These are phyloP conservation scores for Xylona heveae DNA, from an alignment of 495 filamentous ascomycete species.

Conservation along the genomic window DNA sequence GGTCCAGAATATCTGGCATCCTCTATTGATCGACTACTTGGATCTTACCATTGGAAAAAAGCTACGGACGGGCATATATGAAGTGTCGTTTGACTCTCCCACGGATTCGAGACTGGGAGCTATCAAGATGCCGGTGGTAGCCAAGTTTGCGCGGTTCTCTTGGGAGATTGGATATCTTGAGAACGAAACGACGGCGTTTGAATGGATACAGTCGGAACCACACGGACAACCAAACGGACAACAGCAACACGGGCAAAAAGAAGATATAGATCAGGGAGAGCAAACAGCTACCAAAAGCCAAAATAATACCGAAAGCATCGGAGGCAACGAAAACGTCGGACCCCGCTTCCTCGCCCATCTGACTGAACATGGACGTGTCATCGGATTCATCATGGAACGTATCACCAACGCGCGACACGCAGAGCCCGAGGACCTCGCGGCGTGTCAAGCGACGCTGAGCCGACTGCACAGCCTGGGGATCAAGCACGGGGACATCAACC, in stretches of 20 bases:
- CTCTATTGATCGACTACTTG: conserved; percentile 8
- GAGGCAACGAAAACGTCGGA: conserved; percentile 14
- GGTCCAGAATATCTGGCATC: conserved; percentile 9
- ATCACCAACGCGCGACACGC: conserved; percentile 15
- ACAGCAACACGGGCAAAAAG: no score
- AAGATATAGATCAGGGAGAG: no score
- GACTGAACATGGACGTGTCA: conserved; percentile 20
- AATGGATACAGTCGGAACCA: no score
- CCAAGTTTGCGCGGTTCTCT: conserved; percentile 20
- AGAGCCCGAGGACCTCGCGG: conserved; percentile 12
- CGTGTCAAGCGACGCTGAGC: conserved; percentile 12
- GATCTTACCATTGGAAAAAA: conserved; percentile 8
- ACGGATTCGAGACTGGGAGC: no score
- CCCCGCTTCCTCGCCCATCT: conserved; percentile 24
- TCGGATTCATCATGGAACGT: conserved; percentile 23
- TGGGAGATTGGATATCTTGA: conserved; percentile 21
- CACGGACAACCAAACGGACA: no score
- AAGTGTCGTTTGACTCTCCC: conserved; percentile 9
- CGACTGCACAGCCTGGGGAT: conserved; percentile 19
- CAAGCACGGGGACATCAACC: conserved; percentile 23
- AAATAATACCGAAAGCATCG: no score
- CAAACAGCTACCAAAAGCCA: no score
- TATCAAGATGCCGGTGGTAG: conserved; percentile 14
- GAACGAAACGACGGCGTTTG: conserved; percentile 20
- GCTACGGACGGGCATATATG: conserved; percentile 8